These are phyloP conservation scores for Podaxis mareebaensis DNA, from an alignment of 768 basidiomycete species.

Conservation along the genomic window DNA sequence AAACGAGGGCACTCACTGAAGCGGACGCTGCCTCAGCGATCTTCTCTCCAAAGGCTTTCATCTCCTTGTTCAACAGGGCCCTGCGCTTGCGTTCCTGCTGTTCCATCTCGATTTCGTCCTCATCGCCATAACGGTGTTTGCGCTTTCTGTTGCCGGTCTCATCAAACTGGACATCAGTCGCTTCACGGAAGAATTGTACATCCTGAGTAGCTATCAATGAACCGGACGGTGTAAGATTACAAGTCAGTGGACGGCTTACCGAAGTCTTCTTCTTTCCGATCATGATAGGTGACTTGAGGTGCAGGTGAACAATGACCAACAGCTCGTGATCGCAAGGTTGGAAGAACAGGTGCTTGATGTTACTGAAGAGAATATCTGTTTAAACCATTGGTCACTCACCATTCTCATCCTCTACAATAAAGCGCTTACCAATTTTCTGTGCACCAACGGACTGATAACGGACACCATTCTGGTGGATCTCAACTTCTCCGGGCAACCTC, in stretches of 20 bases:
- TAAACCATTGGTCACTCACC: neutral
- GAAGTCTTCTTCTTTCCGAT: conserved; percentile 98
- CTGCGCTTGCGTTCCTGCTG: conserved; percentile 93
- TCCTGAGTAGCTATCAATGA: conserved; percentile 52
- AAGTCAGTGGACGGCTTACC: conserved; percentile 43
- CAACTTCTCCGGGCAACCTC: conserved; percentile 94
- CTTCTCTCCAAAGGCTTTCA: conserved; percentile 91
- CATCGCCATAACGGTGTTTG: conserved; percentile 95
- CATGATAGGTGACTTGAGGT: conserved; percentile 95
- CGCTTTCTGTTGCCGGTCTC: conserved; percentile 99
- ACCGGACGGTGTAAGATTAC: neutral
- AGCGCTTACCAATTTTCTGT: conserved; percentile 81
- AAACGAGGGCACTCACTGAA: conserved; percentile 53
- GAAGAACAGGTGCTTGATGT: conserved; percentile 98
- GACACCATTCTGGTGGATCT: conserved; percentile 97
- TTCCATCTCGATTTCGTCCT: conserved; percentile 99
- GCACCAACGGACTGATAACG: conserved; percentile 87
- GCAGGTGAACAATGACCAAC: conserved; percentile 90
- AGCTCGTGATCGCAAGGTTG: conserved; percentile 98
- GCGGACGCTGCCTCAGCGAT: conserved; percentile 80
- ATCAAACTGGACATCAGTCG: conserved; percentile 96
- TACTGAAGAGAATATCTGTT: conserved; percentile 90
- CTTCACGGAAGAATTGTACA: conserved; percentile 97
- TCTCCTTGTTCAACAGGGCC: conserved; percentile 89
- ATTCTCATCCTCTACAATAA: neutral